Conservation (phyloP, 2,329 filamentous ascomycete genomes). For the Blastomyces silverae region DNA sequence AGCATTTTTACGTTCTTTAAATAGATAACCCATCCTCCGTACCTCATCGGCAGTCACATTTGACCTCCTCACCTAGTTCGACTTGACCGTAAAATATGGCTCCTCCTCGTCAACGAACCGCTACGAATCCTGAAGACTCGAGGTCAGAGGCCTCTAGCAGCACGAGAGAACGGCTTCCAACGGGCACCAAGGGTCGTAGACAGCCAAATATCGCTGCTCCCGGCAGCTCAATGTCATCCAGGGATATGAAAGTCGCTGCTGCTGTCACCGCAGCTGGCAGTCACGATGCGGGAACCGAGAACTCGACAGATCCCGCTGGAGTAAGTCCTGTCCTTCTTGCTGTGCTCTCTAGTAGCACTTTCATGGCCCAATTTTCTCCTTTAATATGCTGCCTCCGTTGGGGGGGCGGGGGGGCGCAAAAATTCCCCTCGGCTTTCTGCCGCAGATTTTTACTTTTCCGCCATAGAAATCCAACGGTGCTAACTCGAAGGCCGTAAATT, state of each 20-base stretch:
- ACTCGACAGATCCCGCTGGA: conserved; percentile 25
- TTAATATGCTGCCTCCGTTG: background rate
- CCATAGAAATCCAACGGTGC: background rate
- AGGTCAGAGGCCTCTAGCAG: conserved; percentile 45
- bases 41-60: no score
- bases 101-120: conserved; percentile 41
- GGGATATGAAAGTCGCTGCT: conserved; percentile 24
- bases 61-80: background rate
- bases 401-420: conserved; percentile 10
- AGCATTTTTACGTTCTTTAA: background rate
- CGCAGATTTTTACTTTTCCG: conserved; percentile 5
- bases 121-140: conserved; percentile 40
- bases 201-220: conserved; percentile 21
- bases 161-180: conserved; percentile 33
- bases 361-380: conserved; percentile 18
- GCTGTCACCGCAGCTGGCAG: conserved; percentile 23
- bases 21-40: background rate
- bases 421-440: background rate
- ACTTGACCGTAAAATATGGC: conserved; percentile 31
- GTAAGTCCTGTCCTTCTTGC: conserved; percentile 27
- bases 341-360: background rate
- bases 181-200: conserved; percentile 32
- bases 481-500: background rate
- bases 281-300: conserved; percentile 20
- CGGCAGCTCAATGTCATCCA: conserved; percentile 19